Percentiles rank a stretch among this genome's conserved stretches.
These are phyloP conservation scores for Amanita rubescens DNA, from an alignment of 768 basidiomycete genomes.

Conservation along the genomic window DNA sequence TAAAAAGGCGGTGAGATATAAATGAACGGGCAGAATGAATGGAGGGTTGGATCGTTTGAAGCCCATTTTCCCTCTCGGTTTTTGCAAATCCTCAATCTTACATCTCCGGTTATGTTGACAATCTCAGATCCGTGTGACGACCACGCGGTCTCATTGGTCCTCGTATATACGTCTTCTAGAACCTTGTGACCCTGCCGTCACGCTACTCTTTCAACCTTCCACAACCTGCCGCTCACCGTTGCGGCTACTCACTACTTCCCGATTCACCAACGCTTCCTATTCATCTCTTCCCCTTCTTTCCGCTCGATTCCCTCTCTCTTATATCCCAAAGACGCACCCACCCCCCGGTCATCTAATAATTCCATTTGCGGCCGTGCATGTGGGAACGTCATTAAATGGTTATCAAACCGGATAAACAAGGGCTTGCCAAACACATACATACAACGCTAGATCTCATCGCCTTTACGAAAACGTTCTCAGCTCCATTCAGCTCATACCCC, in stretches of 20 bases:
- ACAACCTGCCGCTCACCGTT: slow-evolving; percentile 9
- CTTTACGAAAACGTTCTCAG: slow-evolving; percentile 6
- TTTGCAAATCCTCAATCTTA: slow-evolving; percentile 9
- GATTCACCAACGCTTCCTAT: slow-evolving; percentile 9
- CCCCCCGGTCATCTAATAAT: not conserved
- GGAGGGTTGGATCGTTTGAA: slow-evolving; percentile 15
- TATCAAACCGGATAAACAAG: slow-evolving; percentile 1
- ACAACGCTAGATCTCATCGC: slow-evolving; percentile 9
- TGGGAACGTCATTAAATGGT: not conserved
- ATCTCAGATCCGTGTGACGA: slow-evolving; percentile 29
- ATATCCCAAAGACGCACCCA: slow-evolving; percentile 2
- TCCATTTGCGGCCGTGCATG: not conserved
- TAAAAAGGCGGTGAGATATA: slow-evolving; percentile 12
- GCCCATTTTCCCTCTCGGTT: slow-evolving; percentile 9
- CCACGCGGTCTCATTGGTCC: slow-evolving; percentile 15
- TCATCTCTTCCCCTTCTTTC: slow-evolving; percentile 11
- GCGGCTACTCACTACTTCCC: slow-evolving; percentile 15
- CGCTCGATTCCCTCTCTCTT: slow-evolving; percentile 7
- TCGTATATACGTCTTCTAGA: slow-evolving; percentile 26
- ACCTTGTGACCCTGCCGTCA: slow-evolving; percentile 13
- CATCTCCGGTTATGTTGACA: slow-evolving; percentile 17
- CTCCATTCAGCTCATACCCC: slow-evolving; percentile 3
- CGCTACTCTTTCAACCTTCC: slow-evolving; percentile 16
- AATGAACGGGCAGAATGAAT: slow-evolving; percentile 13
- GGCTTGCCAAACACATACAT: not conserved